Percentiles rank a stretch among this genome's conserved stretches.
These are phyloP conservation scores for Isabelozyma pseudorhagii DNA, from an alignment of 805 yeast genomes.

Conservation along the genomic window DNA sequence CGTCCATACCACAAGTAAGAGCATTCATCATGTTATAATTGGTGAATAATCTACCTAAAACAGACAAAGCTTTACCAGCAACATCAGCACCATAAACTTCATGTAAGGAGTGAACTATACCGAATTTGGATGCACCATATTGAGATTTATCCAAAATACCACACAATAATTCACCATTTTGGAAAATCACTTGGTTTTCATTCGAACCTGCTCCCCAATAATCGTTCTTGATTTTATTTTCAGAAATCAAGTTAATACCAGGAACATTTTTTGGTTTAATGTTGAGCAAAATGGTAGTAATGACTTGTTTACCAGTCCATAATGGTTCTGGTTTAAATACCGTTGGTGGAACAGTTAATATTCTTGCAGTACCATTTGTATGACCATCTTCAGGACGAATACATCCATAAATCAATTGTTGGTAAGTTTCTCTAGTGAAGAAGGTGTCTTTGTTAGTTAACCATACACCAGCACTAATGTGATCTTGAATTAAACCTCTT, in stretches of 20 bases:
- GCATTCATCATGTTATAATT: conserved; percentile 90
- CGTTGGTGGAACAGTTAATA: conserved; percentile 86
- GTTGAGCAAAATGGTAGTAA: conserved; percentile 85
- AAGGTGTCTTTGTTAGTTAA: conserved; percentile 88
- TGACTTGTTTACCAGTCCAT: conserved; percentile 98
- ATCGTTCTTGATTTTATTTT: conserved; percentile 87
- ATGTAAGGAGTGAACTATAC: conserved; percentile 93
- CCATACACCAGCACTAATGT: conserved; percentile 99
- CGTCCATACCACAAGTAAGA: conserved; percentile 99
- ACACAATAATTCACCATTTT: conserved; percentile 79
- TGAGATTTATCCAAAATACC: conserved; percentile 98
- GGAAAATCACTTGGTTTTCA: conserved; percentile 85
- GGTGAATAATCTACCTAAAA: conserved; percentile 93
- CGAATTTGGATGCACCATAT: conserved; percentile 96
- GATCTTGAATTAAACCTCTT: conserved; percentile 98
- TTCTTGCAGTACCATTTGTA: conserved; percentile 54
- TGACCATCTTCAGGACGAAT: conserved; percentile 97
- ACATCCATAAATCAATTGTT: conserved; percentile 90
- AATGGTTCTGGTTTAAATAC: conserved; percentile 79
- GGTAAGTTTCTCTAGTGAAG: conserved; percentile 87
- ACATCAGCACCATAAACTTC: conserved; percentile 90
- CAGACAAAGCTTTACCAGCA: conserved; percentile 87
- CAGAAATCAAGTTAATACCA: conserved; percentile 80
- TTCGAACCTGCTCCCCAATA: conserved; percentile 87
- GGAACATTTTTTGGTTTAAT: conserved; percentile 86